Base-by-base conservation (phyloP, 768 basidiomycete genomes). In the Auriscalpium vulgare region DNA sequence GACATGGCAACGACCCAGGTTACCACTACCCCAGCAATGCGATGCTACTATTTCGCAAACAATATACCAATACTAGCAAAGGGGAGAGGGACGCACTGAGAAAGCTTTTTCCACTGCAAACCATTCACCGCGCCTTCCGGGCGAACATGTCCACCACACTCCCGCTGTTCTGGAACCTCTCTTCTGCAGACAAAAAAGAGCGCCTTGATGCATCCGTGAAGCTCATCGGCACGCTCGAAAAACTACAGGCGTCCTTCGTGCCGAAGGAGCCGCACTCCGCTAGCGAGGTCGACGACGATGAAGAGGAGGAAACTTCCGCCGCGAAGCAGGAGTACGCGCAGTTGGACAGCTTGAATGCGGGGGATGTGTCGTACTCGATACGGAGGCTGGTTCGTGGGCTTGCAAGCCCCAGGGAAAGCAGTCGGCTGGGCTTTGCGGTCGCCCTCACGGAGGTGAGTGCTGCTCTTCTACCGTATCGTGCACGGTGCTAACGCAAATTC, bases 341-440 rank as follows among this genome's bases (percentile, higher is more conserved):
- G 60, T 66, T 90, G 54, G 86, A 91, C 63, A 67, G 67, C 9
- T 66, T 85, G 49, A 95, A 95, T 71, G 87, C 91, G 4, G 88
- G 86, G 59, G 95, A 99, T 74, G 91, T 97, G 1, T 81, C 89
- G 7, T 99, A 99, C 68, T 90, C 95, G 5, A 84, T 98, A 65
- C 82, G 90, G 51, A 71, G 95, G 14, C 79, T 99, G 37, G 74
- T 95, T 16, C 79, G 93, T 44, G 95, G 95, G 11, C 76, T 99
- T 35, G 91, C 89, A 0, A 95, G 91, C 68, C 88, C 93, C 1
- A 77, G 94, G 63, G 95, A 99, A 68, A 91, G 91, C 68, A 95
- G 93, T 69, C 74, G 95, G 61, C 74, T 97, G 38, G 95, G 95
- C 16, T 99, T 97, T 67, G 92, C 94, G 9, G 95, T 99, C 46